Percentiles rank a stretch among this genome's conserved stretches.
Conservation (phyloP, 1,139 yeast species). For the Lizanozyma gosingica region DNA sequence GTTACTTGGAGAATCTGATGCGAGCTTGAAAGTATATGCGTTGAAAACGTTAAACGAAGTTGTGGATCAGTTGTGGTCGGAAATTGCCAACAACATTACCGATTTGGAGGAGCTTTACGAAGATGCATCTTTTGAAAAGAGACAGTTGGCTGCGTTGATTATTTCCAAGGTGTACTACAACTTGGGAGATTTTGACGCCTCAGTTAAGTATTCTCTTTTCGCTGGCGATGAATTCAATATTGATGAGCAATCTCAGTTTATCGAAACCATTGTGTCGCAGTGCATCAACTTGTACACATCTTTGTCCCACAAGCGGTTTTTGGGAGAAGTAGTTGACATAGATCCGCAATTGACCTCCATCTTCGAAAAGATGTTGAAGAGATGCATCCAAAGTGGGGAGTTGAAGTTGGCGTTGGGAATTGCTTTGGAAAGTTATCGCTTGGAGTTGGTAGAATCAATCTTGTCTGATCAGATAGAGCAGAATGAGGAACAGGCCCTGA, state of each 20-base stretch:
- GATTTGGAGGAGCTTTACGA: conserved; percentile 89
- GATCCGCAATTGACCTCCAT: conserved; percentile 59
- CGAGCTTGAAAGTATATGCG: conserved; percentile 74
- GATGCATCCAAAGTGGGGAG: conserved; percentile 67
- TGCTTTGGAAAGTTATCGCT: conserved; percentile 77
- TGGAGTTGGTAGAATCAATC: conserved; percentile 68
- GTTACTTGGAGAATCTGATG: conserved; percentile 73
- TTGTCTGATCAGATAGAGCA: conserved; percentile 39
- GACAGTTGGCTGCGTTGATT: conserved; percentile 81
- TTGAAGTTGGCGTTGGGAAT: conserved; percentile 82
- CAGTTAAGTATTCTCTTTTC: conserved; percentile 79
- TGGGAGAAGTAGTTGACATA: conserved; percentile 30
- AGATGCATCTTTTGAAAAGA: conserved; percentile 66
- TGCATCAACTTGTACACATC: conserved; percentile 79
- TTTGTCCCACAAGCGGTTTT: conserved; percentile 48
- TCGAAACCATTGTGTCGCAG: conserved; percentile 88
- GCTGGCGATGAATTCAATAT: conserved; percentile 79
- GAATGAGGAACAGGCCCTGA: conserved; percentile 42
- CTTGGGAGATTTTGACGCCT: conserved; percentile 86
- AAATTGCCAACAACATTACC: conserved; percentile 81
- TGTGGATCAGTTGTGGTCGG: conserved; percentile 95
- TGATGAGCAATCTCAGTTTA: conserved; percentile 69
- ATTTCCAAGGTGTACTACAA: conserved; percentile 94
- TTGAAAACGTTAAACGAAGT: conserved; percentile 69
- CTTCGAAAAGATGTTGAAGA: conserved; percentile 79